Evolutionary conservation across 768 basidiomycete species (phyloP).

Genomic region (Hydnum rufescens): DNA sequence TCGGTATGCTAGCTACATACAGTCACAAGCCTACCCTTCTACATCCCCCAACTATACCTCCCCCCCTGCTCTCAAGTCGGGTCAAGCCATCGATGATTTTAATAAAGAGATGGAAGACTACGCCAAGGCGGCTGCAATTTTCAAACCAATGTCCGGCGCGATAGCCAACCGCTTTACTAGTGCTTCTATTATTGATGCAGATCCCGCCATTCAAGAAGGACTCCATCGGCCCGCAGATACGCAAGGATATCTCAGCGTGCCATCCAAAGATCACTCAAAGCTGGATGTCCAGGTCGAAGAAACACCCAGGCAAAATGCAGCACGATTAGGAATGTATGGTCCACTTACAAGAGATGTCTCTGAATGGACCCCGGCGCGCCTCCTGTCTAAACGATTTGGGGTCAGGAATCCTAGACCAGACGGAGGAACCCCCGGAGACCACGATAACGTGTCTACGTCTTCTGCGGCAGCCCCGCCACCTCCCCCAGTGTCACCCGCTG

Average conservation of each 20-base stretch:
- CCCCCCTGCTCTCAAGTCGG: constrained; percentile 32
- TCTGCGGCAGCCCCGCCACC: not conserved
- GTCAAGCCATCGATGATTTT: constrained; percentile 46
- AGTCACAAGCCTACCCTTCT: constrained; percentile 36
- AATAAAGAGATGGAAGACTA: constrained; percentile 74
- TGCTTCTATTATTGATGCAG: constrained; percentile 49
- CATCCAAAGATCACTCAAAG: not conserved
- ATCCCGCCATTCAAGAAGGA: constrained; percentile 43
- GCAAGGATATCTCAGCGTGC: not conserved
- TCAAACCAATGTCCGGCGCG: constrained; percentile 77
- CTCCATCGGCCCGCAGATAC: constrained; percentile 32
- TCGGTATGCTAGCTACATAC: constrained; percentile 68
- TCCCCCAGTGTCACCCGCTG: not conserved
- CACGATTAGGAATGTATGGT: constrained; percentile 77
- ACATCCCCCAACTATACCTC: constrained; percentile 18
- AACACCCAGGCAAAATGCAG: constrained; percentile 64
- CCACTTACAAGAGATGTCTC: constrained; percentile 55
- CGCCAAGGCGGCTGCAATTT: constrained; percentile 68
- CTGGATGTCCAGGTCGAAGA: constrained; percentile 23
- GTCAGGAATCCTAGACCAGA: constrained; percentile 69
- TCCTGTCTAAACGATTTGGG: constrained; percentile 87
- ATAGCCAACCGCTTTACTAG: constrained; percentile 92
- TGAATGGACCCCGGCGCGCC: constrained; percentile 60
- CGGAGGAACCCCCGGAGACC: constrained; percentile 9
- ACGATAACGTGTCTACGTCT: not conserved